Conservation (phyloP, 2,329 filamentous ascomycete genomes). For the Botrytis deweyae region DNA sequence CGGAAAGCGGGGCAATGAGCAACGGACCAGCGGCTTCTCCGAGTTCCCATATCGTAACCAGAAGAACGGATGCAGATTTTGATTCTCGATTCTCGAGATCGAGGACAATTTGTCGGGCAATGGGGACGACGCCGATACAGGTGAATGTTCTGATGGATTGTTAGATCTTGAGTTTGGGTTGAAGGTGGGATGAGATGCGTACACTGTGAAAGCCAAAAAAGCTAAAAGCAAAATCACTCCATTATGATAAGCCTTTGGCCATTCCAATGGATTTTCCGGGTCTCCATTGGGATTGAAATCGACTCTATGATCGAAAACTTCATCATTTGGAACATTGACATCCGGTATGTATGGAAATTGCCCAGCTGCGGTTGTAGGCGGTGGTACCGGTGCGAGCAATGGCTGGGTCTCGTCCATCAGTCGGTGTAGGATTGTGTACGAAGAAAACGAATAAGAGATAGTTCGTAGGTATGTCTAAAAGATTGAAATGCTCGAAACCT, state of each 20-base stretch:
- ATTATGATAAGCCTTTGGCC: slow-evolving; percentile 54
- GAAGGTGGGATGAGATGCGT: slow-evolving; percentile 27
- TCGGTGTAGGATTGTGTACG: background rate
- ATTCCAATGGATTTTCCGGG: slow-evolving; percentile 53
- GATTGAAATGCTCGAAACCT: background rate
- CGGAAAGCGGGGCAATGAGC: slow-evolving; percentile 47
- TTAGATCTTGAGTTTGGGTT: background rate
- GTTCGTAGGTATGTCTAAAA: background rate
- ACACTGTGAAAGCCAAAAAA: slow-evolving; percentile 58
- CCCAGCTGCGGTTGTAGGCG: background rate
- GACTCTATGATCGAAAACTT: slow-evolving; percentile 35
- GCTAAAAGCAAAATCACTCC: slow-evolving; percentile 52
- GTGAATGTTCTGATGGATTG: slow-evolving; percentile 51
- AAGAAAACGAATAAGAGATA: background rate
- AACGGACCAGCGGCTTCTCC: slow-evolving; percentile 49
- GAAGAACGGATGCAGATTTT: slow-evolving; percentile 34
- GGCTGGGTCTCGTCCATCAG: slow-evolving; percentile 42
- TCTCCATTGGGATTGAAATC: slow-evolving; percentile 50
- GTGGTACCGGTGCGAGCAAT: slow-evolving; percentile 25
- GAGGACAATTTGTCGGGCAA: slow-evolving; percentile 51
- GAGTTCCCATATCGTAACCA: slow-evolving; percentile 50
- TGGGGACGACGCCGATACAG: slow-evolving; percentile 55
- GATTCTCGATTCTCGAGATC: slow-evolving; percentile 44
- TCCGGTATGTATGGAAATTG: slow-evolving; percentile 11
- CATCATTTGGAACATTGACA: slow-evolving; percentile 5